These are phyloP conservation scores for Datisca glomerata DNA, from an alignment of 306 rosid species.

Conservation along the genomic window DNA sequence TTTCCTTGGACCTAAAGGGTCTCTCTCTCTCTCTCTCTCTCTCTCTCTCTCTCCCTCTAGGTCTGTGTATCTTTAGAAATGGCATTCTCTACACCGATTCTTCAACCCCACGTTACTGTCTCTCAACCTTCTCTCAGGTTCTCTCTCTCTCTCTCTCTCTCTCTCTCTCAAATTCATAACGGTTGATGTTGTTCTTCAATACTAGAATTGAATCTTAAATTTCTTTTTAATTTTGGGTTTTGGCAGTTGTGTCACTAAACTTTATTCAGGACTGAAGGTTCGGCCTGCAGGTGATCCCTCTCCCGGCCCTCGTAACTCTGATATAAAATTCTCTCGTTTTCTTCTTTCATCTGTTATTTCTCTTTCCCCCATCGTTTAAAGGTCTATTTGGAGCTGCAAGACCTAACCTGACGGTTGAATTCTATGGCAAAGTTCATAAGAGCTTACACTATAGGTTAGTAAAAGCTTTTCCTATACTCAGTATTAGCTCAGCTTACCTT, in stretches of 20 bases:
- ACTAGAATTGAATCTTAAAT: too few species aligned
- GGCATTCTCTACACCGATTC: conserved; percentile 44
- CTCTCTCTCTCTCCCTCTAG: too few species aligned
- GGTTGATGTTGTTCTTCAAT: too few species aligned
- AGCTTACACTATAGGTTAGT: conserved; percentile 51
- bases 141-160: too few species aligned
- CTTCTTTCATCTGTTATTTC: background rate
- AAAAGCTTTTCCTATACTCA: background rate
- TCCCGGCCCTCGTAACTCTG: background rate
- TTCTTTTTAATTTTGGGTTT: background rate
- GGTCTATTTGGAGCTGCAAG: conserved; percentile 42
- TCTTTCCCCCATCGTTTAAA: conserved; percentile 11
- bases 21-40: conserved; percentile 4
- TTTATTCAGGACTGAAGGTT: conserved; percentile 67
- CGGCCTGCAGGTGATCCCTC: conserved; percentile 38
- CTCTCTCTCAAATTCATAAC: background rate
- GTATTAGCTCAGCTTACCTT: background rate
- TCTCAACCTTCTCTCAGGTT: conserved; percentile 42
- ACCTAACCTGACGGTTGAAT: conserved; percentile 50
- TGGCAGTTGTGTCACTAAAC: conserved; percentile 46
- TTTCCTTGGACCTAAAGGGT: background rate
- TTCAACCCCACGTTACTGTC: conserved; percentile 27
- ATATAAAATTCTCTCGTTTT: conserved; percentile 2
- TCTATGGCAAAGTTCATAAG: conserved; percentile 60
- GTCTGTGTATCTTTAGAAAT: too few species aligned